Evolutionary conservation across 2,329 filamentous ascomycete species (phyloP).

Genomic region (Helotiales sp.): DNA sequence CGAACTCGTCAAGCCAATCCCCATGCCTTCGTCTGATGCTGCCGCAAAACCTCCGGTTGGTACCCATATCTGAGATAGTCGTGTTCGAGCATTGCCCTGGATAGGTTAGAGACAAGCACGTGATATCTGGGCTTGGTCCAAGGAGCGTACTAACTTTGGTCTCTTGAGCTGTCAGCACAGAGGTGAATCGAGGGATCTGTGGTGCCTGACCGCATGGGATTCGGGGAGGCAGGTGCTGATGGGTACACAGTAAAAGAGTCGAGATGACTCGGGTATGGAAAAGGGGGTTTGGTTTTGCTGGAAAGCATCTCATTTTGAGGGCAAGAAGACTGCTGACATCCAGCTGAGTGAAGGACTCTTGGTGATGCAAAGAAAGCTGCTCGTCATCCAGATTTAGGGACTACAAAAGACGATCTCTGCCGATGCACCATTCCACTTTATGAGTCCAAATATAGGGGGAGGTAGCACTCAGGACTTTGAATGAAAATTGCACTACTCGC

Average conservation of each 20-base stretch:
- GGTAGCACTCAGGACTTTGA: no score
- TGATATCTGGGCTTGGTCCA: background rate
- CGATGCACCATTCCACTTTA: no score
- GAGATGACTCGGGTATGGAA: background rate
- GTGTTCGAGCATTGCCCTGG: slow-evolving; percentile 55
- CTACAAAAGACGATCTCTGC: no score
- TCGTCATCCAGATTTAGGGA: no score
- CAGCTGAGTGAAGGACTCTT: background rate
- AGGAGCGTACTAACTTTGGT: slow-evolving; percentile 1
- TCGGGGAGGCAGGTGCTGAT: background rate
- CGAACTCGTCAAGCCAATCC: background rate
- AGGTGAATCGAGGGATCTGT: background rate
- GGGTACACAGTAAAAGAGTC: background rate
- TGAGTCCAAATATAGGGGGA: no score
- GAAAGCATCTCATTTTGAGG: slow-evolving; percentile 6
- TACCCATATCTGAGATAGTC: slow-evolving; percentile 76
- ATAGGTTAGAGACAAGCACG: background rate
- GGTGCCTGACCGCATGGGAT: background rate
- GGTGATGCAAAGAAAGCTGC: no score
- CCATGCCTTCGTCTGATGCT: slow-evolving; percentile 53
- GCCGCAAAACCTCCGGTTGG: slow-evolving; percentile 70
- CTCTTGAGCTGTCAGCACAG: background rate
- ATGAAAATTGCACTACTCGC: no score
- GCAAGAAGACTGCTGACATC: background rate
- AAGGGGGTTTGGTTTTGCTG: slow-evolving; percentile 3